Conservation (phyloP, 176 grass and related monocot genomes). For the Poa pratensis region DNA sequence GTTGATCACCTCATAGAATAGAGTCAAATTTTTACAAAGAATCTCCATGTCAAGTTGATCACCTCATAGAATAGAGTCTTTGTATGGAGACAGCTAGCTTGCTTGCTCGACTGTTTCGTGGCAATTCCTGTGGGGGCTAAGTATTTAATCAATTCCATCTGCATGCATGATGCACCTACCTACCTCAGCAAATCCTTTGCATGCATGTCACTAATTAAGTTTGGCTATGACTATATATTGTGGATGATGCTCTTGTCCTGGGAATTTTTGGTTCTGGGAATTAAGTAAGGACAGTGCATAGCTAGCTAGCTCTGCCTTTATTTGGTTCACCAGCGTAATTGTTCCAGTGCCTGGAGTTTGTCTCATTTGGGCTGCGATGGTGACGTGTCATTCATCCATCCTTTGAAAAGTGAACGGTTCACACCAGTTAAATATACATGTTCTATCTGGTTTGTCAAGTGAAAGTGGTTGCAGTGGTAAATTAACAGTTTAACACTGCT, state of each 20-base stretch:
- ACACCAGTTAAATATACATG: background rate
- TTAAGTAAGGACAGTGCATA: slow-evolving; percentile 10
- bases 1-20: too few species aligned
- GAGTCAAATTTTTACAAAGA: too few species aligned
- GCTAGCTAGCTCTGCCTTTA: background rate
- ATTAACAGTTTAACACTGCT: background rate
- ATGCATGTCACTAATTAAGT: background rate
- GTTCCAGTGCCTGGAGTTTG: background rate
- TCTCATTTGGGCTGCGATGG: slow-evolving; percentile 6
- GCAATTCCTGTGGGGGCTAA: background rate
- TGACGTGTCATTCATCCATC: background rate
- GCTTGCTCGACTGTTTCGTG: background rate
- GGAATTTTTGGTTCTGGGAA: slow-evolving; percentile 3
- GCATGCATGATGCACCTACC: background rate
- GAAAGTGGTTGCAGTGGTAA: background rate
- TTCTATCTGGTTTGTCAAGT: background rate
- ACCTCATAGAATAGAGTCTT: too few species aligned
- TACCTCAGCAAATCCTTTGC: background rate
- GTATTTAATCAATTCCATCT: slow-evolving; percentile 21
- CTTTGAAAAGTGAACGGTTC: background rate
- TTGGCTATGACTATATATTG: background rate
- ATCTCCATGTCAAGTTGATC: too few species aligned
- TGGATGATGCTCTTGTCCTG: background rate
- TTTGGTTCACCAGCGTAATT: slow-evolving; percentile 12
- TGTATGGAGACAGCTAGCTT: background rate